A percentile compares a stretch with the other conserved stretches of the same genome.
phyloP scores from a whole-genome alignment of 768 basidiomycete species.

The Coprinopsis sp. region DNA sequence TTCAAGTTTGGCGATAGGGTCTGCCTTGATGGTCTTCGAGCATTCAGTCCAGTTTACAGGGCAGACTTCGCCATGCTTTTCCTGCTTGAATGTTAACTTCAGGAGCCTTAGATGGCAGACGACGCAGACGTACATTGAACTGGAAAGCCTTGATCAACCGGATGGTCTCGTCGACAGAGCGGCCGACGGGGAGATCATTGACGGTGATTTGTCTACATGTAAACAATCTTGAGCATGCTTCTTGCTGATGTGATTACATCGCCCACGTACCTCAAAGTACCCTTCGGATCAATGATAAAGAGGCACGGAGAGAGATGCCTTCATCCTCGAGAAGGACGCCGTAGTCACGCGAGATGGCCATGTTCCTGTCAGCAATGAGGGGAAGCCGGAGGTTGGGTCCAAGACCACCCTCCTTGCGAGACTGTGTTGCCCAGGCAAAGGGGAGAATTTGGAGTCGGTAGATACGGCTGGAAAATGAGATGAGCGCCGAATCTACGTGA shows the following conservation, averaged over 20 bases:
- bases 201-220: constrained; percentile 71
- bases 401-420: constrained; percentile 83
- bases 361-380: constrained; percentile 73
- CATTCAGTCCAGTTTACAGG: constrained; percentile 89
- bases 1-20: constrained; percentile 67
- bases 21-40: constrained; percentile 75
- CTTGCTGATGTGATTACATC: constrained; percentile 3
- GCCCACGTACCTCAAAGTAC: constrained; percentile 52
- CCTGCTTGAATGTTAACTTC: constrained; percentile 36
- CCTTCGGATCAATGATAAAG: constrained; percentile 85
- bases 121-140: constrained; percentile 56
- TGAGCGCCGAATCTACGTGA: constrained; percentile 1
- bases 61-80: constrained; percentile 89
- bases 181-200: constrained; percentile 93
- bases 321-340: constrained; percentile 86
- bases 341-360: constrained; percentile 79
- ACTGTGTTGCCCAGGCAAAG: constrained; percentile 79
- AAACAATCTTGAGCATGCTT: background rate
- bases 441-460: constrained; percentile 86
- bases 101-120: constrained; percentile 1
- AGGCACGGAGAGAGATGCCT: constrained; percentile 82
- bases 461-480: constrained; percentile 53
- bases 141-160: constrained; percentile 94
- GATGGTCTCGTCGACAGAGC: constrained; percentile 89
- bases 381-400: constrained; percentile 86